Evolutionary conservation across 129 eudicot species (phyloP).

Genomic region (Dittrichia graveolens): DNA sequence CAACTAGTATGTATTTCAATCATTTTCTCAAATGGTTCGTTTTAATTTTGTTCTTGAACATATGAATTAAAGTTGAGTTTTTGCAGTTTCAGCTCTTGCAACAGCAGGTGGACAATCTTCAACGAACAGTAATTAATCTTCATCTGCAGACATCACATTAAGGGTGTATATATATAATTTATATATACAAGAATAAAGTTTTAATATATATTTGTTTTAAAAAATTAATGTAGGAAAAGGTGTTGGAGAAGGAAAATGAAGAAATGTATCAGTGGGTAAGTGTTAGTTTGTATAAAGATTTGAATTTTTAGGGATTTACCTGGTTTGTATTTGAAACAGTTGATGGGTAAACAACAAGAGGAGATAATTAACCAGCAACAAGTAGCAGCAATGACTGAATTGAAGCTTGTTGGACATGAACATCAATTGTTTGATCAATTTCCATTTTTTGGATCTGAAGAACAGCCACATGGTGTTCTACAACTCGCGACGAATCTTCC

Average conservation of each 20-base stretch:
- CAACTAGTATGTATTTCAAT: neutral
- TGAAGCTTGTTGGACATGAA: constrained; percentile 52
- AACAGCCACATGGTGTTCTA: constrained; percentile 45
- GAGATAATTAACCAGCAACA: constrained; percentile 45
- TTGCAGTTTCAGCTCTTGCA: constrained; percentile 74
- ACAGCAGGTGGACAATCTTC: constrained; percentile 88
- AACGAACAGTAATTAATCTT: constrained; percentile 63
- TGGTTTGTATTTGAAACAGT: constrained; percentile 28
- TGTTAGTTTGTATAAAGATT: constrained; percentile 5
- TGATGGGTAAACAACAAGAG: constrained; percentile 68
- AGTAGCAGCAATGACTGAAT: constrained; percentile 51
- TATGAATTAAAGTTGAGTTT: neutral
- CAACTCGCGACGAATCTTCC: constrained; percentile 49
- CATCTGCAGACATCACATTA: neutral
- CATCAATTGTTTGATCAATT: constrained; percentile 54
- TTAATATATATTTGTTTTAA: neutral
- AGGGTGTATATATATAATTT: neutral
- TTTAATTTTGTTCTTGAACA: neutral
- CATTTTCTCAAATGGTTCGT: neutral
- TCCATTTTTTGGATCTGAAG: constrained; percentile 60
- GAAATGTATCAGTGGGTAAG: constrained; percentile 84
- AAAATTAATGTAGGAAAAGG: constrained; percentile 50
- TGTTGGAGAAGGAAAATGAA: constrained; percentile 79
- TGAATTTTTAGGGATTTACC: neutral
- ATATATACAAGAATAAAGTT: neutral